Base-by-base conservation (phyloP, 768 basidiomycete species). In the Boletellus ananiceps region DNA sequence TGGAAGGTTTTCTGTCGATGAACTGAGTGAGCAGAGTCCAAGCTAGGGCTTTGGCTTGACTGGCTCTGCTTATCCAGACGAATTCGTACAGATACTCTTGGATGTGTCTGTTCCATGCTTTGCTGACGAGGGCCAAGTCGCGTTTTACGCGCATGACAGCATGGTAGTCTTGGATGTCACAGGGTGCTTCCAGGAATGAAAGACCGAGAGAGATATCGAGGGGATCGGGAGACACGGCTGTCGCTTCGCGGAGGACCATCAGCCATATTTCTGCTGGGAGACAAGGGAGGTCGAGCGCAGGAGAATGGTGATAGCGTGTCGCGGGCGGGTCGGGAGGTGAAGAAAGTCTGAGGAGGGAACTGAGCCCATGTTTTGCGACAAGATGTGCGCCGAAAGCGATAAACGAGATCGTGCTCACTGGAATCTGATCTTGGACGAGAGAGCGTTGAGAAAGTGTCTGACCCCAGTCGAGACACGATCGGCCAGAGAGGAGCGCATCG, bases 221-320 rank as follows among this genome's bases (percentile, higher is more conserved):
- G 11, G 74, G 74, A 52, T 80, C 73, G 45, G 72, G 68, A 37
- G 60, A 60, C 55, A 68, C 64, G 52, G 67, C 61, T 18, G 79
- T 76, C 1, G 82, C 83, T 57, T 78, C 77, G 35, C 79, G 79
- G 45, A 88, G 67, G 50, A 88, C 77, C 57, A 76, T 64, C n/a
- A 78, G 67, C 85, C 85, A 87, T 7, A 88, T 60, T 56, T 88
- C 85, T 2, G 75, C 61, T 0, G 85, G 85, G 13, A 86, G 71
- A 48, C 65, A 53, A 14, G 74, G 74, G n/a, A 72, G 64, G 47
- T 67, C 66, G 36, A 60, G 67, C 15, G 67, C 66, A 1, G 66
- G 66, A 9, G 65, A 50, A 47, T 69, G 61, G 46, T 54, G 55
- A 38, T 53, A 56, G 14, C 50, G 66, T 37, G 40, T 51, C 39